Conservation (phyloP, 768 basidiomycete species). For the Aureoboletus auriporus region DNA sequence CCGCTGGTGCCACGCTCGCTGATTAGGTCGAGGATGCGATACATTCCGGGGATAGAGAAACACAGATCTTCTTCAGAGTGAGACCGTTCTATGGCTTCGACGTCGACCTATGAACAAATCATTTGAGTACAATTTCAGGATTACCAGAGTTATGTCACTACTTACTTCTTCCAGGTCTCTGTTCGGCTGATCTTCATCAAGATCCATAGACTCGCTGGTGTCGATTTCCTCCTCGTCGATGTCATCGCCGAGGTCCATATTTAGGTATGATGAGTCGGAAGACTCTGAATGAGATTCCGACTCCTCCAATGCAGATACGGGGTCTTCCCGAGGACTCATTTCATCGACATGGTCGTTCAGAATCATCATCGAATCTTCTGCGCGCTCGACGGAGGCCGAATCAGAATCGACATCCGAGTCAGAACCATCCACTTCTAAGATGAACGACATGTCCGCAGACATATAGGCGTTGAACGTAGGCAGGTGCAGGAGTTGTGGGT, state of each 20-base stretch:
- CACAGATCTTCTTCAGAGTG: slow-evolving; percentile 20
- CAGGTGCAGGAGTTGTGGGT: background rate
- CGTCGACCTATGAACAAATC: slow-evolving; percentile 13
- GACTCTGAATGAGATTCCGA: slow-evolving; percentile 7
- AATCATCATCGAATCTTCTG: slow-evolving; percentile 10
- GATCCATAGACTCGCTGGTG: slow-evolving; percentile 10
- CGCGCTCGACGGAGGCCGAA: background rate
- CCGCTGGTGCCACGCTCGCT: slow-evolving; percentile 48
- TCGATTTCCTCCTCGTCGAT: slow-evolving; percentile 14
- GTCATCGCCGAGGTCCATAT: slow-evolving; percentile 13
- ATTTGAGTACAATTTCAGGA: background rate
- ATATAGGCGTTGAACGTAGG: background rate
- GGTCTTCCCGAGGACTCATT: background rate
- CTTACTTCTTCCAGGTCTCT: slow-evolving; percentile 16
- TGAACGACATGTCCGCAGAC: slow-evolving; percentile 9
- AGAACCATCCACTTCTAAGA: slow-evolving; percentile 10
- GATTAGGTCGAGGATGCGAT: slow-evolving; percentile 51
- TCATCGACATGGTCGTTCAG: slow-evolving; percentile 4
- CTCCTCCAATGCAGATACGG: slow-evolving; percentile 4
- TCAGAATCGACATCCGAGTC: slow-evolving; percentile 9
- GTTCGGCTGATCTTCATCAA: slow-evolving; percentile 7
- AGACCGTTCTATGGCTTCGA: slow-evolving; percentile 7
- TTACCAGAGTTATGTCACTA: background rate
- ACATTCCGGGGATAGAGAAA: slow-evolving; percentile 40
- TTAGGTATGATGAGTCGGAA: slow-evolving; percentile 18